These are phyloP conservation scores for Waitea zeae DNA, from an alignment of 1,284 basidiomycete species.

Conservation along the genomic window DNA sequence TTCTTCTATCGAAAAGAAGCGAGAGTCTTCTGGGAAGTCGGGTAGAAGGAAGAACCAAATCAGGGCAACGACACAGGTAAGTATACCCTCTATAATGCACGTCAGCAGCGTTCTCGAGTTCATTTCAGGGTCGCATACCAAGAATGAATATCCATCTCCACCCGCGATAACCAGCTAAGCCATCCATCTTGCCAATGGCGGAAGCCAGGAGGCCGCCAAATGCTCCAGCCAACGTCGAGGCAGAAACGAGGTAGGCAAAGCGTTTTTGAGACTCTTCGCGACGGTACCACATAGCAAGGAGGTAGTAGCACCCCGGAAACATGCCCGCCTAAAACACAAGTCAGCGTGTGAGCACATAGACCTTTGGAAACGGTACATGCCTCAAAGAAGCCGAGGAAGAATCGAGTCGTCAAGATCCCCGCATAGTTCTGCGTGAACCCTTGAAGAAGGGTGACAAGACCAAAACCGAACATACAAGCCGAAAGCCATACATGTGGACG, in stretches of 20 bases:
- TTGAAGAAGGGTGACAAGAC: constrained; percentile 16
- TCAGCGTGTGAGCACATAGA: not conserved
- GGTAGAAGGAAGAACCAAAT: constrained; percentile 14
- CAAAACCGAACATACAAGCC: constrained; percentile 17
- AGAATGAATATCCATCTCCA: constrained; percentile 24
- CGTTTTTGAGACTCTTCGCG: constrained; percentile 20
- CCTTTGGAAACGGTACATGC: constrained; percentile 6
- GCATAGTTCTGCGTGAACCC: constrained; percentile 17
- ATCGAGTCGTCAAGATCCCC: constrained; percentile 18
- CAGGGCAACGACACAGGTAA: constrained; percentile 17
- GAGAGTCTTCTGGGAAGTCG: constrained; percentile 15
- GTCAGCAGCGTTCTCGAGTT: not conserved
- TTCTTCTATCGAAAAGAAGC: constrained; percentile 13
- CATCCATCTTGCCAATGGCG: constrained; percentile 19
- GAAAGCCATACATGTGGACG: constrained; percentile 15
- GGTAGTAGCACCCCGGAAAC: constrained; percentile 18
- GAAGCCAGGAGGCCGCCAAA: constrained; percentile 18
- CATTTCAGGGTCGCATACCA: constrained; percentile 15
- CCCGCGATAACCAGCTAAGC: constrained; percentile 13
- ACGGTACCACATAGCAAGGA: constrained; percentile 19
- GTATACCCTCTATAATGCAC: constrained; percentile 14
- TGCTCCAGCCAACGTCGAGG: constrained; percentile 15
- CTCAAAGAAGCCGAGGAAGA: constrained; percentile 17
- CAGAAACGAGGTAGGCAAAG: constrained; percentile 19
- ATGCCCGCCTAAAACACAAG: constrained; percentile 14